Evolutionary conservation across 2,329 filamentous ascomycete species (phyloP).

Genomic region (Fusarium sp.): DNA sequence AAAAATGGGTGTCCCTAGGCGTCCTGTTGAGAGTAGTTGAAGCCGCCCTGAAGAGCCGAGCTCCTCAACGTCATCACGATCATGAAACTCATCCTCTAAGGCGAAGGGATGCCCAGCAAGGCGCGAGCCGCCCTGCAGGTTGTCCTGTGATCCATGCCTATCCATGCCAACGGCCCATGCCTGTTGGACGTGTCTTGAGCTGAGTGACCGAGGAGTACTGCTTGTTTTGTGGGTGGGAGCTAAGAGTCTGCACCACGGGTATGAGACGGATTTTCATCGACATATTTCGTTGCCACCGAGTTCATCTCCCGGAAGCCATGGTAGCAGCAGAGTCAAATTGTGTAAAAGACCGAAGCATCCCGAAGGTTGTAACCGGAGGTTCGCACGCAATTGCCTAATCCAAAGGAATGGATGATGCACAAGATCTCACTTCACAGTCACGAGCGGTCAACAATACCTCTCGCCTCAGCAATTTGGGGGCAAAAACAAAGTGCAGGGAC

Average conservation of each 20-base stretch:
- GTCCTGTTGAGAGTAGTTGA: conserved; percentile 30
- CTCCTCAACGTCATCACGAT: conserved; percentile 34
- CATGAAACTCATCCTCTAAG: conserved; percentile 21
- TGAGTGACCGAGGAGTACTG: not conserved
- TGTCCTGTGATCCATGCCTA: not conserved
- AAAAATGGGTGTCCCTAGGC: conserved; percentile 17
- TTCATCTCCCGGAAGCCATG: not conserved
- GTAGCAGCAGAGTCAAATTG: conserved; percentile 9
- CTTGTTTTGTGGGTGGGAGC: not conserved
- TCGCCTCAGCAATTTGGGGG: conserved; percentile 14
- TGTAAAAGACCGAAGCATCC: conserved; percentile 5
- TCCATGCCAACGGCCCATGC: not conserved
- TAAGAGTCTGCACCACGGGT: not conserved
- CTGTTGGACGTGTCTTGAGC: conserved; percentile 4
- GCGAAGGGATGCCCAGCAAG: conserved; percentile 19
- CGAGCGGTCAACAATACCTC: not conserved
- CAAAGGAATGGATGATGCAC: conserved; percentile 8
- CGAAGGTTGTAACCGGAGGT: conserved; percentile 1
- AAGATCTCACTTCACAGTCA: conserved; percentile 25
- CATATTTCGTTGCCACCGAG: not conserved
- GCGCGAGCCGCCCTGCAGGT: conserved; percentile 1
- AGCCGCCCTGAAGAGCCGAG: conserved; percentile 1
- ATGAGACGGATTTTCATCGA: not conserved
- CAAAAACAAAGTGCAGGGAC: conserved; percentile 24
- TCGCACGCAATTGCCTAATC: not conserved